Evolutionary conservation across 768 basidiomycete species (phyloP).

Genomic region (Lentinula aciculospora): DNA sequence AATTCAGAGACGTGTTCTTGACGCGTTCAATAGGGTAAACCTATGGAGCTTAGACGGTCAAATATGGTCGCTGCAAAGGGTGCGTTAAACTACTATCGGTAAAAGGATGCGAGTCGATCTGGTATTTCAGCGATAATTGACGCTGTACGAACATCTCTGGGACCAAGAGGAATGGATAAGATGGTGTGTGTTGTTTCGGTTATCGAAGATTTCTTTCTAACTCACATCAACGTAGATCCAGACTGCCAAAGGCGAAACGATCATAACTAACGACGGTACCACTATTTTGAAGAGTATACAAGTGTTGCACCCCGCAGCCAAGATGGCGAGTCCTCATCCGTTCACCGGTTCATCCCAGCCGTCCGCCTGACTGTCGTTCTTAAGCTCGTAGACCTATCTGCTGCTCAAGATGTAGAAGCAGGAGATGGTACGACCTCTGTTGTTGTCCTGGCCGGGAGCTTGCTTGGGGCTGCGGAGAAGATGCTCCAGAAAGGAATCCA

Average conservation of each 20-base stretch:
- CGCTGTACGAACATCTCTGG: slow-evolving; percentile 93
- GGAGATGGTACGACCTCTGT: slow-evolving; percentile 98
- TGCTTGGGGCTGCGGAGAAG: slow-evolving; percentile 94
- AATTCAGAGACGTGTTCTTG: slow-evolving; percentile 10
- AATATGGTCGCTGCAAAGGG: slow-evolving; percentile 99
- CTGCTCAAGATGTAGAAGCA: slow-evolving; percentile 97
- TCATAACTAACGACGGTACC: slow-evolving; percentile 98
- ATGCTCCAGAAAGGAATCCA: slow-evolving; percentile 96
- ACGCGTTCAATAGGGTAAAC: slow-evolving; percentile 71
- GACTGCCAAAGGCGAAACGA: slow-evolving; percentile 92
- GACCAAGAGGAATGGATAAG: slow-evolving; percentile 99
- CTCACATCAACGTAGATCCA: slow-evolving; percentile 61
- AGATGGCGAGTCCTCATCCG: slow-evolving; percentile 64
- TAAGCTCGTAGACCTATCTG: slow-evolving; percentile 94
- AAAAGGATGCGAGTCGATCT: slow-evolving; percentile 12
- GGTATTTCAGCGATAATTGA: slow-evolving; percentile 80
- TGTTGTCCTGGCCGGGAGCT: slow-evolving; percentile 90
- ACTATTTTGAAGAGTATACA: slow-evolving; percentile 95
- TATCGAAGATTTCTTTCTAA: slow-evolving; percentile 6
- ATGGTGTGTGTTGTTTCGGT: slow-evolving; percentile 55
- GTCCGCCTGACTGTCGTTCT: slow-evolving; percentile 3
- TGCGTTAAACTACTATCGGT: slow-evolving; percentile 21
- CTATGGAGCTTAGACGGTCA: slow-evolving; percentile 94
- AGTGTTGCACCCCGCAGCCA: slow-evolving; percentile 95
- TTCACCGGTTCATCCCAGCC: neutral